Conservation (phyloP, 495 filamentous ascomycete species). For the Aspergillus incahuasiensis region DNA sequence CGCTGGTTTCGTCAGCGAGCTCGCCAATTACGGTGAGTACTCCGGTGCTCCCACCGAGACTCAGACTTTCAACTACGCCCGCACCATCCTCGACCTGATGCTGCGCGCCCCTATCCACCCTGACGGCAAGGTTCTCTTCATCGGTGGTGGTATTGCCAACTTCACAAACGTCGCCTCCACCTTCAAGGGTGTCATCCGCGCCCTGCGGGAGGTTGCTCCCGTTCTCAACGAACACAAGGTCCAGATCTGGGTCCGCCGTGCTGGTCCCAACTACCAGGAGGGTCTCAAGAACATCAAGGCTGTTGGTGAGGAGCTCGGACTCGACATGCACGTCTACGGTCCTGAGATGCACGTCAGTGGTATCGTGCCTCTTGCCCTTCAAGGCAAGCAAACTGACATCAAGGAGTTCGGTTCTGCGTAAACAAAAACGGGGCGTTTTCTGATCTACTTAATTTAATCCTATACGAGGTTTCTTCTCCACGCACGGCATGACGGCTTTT, state of each 20-base stretch:
- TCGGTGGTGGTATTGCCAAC: constrained; percentile 99
- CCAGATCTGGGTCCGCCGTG: constrained; percentile 98
- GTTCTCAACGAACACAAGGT: constrained; percentile 92
- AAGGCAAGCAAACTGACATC: constrained; percentile 53
- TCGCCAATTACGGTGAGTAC: constrained; percentile 99
- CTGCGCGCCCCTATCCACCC: constrained; percentile 79
- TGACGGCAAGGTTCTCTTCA: constrained; percentile 97
- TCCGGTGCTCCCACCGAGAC: constrained; percentile 97
- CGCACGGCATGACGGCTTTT: constrained; percentile 45
- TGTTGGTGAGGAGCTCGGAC: constrained; percentile 84
- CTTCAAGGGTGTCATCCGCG: constrained; percentile 99
- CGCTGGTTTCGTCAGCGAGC: constrained; percentile 88
- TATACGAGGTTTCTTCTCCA: constrained; percentile 40
- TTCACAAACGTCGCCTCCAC: constrained; percentile 96
- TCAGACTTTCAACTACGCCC: constrained; percentile 97
- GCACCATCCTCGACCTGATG: constrained; percentile 96
- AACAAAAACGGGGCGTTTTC: constrained; percentile 24
- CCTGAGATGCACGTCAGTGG: constrained; percentile 88
- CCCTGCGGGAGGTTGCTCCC: constrained; percentile 84
- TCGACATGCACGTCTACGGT: constrained; percentile 94
- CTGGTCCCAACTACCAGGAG: constrained; percentile 99
- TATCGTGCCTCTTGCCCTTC: constrained; percentile 63
- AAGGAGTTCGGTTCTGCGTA: constrained; percentile 47
- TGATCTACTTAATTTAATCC: constrained; percentile 30
- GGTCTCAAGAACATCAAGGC: constrained; percentile 99